phyloP scores from a whole-genome alignment of 768 basidiomycete genomes.

The Amanita rubescens region DNA sequence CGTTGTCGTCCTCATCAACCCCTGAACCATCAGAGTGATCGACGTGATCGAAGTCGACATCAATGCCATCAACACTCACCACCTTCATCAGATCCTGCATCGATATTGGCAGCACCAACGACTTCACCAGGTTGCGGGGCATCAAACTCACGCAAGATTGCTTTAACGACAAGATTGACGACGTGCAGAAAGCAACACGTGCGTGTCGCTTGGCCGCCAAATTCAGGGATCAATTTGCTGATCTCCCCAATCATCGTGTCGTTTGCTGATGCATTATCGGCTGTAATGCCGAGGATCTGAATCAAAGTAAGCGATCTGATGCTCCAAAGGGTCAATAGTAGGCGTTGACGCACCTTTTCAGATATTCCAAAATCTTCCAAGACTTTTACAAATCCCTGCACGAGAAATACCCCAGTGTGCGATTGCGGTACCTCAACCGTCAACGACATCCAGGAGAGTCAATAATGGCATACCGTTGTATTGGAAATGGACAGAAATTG shows the following conservation, averaged over 20 bases:
- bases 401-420: constrained; percentile 29
- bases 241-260: not conserved
- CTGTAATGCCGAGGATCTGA: not conserved
- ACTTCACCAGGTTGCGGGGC: not conserved
- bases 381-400: constrained; percentile 23
- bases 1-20: constrained; percentile 8
- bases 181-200: constrained; percentile 32
- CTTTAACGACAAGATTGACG: constrained; percentile 29
- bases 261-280: not conserved
- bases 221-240: not conserved
- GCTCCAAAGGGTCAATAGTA: no score
- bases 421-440: constrained; percentile 32
- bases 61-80: not conserved
- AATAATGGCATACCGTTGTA: constrained; percentile 17
- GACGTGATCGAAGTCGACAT: constrained; percentile 12
- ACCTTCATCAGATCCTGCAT: not conserved
- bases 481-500: constrained; percentile 23
- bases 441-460: constrained; percentile 29
- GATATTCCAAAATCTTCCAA: constrained; percentile 13
- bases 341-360: not conserved
- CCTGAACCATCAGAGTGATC: constrained; percentile 9
- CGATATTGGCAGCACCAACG: not conserved
- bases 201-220: constrained; percentile 24
- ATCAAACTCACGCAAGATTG: constrained; percentile 27
- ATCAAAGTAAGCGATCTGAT: not conserved